A percentile compares a stretch with the other conserved stretches of the same genome.
These are phyloP conservation scores for Didymosphaeria variabile DNA, from an alignment of 2,329 filamentous ascomycete species.

Conservation along the genomic window DNA sequence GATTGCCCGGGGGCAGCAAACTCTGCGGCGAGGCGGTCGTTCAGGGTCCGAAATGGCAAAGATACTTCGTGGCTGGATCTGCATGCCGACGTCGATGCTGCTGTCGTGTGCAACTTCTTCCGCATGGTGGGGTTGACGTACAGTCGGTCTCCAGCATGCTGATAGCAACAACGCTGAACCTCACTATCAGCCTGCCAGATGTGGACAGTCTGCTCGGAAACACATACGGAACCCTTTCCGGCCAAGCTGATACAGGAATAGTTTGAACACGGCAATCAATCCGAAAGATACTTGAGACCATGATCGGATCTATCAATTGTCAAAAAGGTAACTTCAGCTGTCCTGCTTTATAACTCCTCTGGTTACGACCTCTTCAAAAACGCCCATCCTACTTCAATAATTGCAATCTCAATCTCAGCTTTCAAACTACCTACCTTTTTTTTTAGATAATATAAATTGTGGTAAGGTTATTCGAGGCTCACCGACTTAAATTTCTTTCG, in stretches of 20 bases:
- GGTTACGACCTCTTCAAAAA: background rate
- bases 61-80: background rate
- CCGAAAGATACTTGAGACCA: background rate
- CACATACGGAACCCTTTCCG: background rate
- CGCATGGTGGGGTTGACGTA: background rate
- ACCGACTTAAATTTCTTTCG: no score
- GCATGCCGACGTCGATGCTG: slow-evolving; percentile 5
- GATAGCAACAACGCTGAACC: background rate
- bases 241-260: background rate
- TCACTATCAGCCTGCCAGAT: no score
- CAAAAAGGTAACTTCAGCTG: no score
- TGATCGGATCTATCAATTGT: background rate
- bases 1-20: slow-evolving; percentile 8
- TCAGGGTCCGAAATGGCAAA: background rate
- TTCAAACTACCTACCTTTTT: no score
- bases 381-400: no score
- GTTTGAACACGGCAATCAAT: background rate
- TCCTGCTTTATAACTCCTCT: background rate
- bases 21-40: slow-evolving; percentile 14
- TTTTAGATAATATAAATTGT: no score
- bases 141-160: background rate
- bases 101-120: slow-evolving; percentile 2
- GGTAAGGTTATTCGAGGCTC: no score
- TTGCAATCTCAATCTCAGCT: no score
- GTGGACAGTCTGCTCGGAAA: background rate